A percentile compares a stretch with the other conserved stretches of the same genome.
These are phyloP conservation scores for Pisolithus thermaeus DNA, from an alignment of 1,284 basidiomycete genomes.

Conservation along the genomic window DNA sequence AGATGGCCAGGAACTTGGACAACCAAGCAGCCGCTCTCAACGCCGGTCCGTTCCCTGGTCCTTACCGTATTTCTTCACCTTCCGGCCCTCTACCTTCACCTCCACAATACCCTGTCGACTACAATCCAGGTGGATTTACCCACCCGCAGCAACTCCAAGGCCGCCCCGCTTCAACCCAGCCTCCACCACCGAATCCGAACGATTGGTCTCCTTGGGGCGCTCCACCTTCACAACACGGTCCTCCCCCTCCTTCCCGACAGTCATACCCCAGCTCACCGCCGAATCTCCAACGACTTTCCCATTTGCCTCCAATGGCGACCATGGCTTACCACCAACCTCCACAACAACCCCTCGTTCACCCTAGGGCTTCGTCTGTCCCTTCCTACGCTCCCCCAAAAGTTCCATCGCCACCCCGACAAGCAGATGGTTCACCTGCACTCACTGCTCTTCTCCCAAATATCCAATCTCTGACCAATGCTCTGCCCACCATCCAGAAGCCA, in stretches of 20 bases:
- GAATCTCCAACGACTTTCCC: constrained; percentile 16
- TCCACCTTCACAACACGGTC: no score
- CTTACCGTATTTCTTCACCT: constrained; percentile 15
- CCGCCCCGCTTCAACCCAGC: constrained; percentile 15
- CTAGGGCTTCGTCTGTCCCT: constrained; percentile 12
- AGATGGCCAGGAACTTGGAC: constrained; percentile 65
- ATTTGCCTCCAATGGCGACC: constrained; percentile 12
- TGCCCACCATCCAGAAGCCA: constrained; percentile 43
- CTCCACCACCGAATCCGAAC: constrained; percentile 12
- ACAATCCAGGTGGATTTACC: constrained; percentile 10
- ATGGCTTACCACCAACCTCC: constrained; percentile 13
- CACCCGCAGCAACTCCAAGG: constrained; percentile 2
- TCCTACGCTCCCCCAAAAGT: constrained; percentile 22
- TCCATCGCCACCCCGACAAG: constrained; percentile 22
- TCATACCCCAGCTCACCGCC: constrained; percentile 10
- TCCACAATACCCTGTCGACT: constrained; percentile 13
- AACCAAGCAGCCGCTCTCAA: constrained; percentile 31
- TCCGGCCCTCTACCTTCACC: constrained; percentile 18
- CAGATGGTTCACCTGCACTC: constrained; percentile 40
- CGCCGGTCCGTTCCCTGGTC: constrained; percentile 10
- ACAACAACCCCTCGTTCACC: constrained; percentile 19
- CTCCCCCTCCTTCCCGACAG: no score
- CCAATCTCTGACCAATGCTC: constrained; percentile 43
- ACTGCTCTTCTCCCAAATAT: constrained; percentile 63
- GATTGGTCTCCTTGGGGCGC: constrained; percentile 5